Percentiles rank a stretch among this genome's conserved stretches.
These are phyloP conservation scores for Carex cristatella DNA, from an alignment of 176 grass and related monocot species.

Conservation along the genomic window DNA sequence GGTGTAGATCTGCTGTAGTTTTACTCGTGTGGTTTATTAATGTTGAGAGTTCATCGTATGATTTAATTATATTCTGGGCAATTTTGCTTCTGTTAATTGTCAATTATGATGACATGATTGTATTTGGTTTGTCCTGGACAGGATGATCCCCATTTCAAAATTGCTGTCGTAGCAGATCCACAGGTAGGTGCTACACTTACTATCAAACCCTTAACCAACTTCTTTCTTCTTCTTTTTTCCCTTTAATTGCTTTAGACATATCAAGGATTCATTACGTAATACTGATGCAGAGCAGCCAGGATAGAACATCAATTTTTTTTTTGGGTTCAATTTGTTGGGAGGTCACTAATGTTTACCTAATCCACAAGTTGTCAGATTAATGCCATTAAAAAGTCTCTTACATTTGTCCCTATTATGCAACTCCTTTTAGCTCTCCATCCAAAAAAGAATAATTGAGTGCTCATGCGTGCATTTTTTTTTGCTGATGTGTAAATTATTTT, in stretches of 20 bases:
- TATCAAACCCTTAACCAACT: background rate
- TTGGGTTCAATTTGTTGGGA: background rate
- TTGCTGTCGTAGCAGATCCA: slow-evolving; percentile 85
- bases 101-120: background rate
- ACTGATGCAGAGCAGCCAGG: background rate
- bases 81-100: background rate
- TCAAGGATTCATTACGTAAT: background rate
- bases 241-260: background rate
- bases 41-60: background rate
- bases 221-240: background rate
- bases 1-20: background rate
- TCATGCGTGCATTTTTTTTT: background rate
- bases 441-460: background rate
- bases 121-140: slow-evolving; percentile 24
- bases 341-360: background rate
- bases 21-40: background rate
- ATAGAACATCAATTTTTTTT: background rate
- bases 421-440: background rate
- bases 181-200: slow-evolving; percentile 42
- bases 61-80: background rate
- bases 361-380: background rate
- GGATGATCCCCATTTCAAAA: slow-evolving; percentile 51
- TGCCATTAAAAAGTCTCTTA: background rate
- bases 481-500: background rate
- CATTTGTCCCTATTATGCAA: background rate